Conservation (phyloP, 2,329 filamentous ascomycete species). For the Penicillium sp. region DNA sequence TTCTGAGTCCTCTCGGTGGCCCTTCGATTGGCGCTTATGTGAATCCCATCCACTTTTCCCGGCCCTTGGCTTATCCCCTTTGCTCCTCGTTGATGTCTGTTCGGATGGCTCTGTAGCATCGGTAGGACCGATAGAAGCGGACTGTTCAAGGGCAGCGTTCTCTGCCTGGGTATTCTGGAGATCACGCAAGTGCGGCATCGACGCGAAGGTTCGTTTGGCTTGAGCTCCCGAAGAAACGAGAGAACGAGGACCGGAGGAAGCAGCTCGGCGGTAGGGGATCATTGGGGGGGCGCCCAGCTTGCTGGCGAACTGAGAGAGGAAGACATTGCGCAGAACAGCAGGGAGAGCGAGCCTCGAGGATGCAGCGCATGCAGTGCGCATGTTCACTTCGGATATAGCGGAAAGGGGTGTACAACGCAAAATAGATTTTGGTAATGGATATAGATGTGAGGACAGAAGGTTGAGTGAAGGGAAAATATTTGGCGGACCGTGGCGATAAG, state of each 20-base stretch:
- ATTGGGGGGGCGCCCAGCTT: constrained; percentile 10
- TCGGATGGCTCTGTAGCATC: not conserved
- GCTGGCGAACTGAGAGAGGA: constrained; percentile 22
- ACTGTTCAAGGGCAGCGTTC: not conserved
- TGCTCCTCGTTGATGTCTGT: not conserved
- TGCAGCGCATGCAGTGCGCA: constrained; percentile 23
- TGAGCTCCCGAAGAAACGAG: not conserved
- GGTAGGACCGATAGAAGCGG: not conserved
- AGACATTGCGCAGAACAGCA: constrained; percentile 24
- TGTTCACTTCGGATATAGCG: constrained; percentile 4
- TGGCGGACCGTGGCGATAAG: constrained; percentile 17
- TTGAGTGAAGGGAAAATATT: constrained; percentile 2
- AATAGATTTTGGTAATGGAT: constrained; percentile 5
- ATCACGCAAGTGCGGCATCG: not conserved
- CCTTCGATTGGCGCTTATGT: not conserved
- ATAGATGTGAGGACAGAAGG: not conserved
- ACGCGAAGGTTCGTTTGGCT: not conserved
- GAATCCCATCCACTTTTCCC: constrained; percentile 1
- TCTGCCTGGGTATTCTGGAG: not conserved
- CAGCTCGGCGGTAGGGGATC: not conserved
- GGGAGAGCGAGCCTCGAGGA: constrained; percentile 29
- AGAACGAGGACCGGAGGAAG: constrained; percentile 7
- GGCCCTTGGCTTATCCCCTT: not conserved
- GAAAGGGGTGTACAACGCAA: not conserved
- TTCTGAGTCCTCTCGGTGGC: not conserved